Evolutionary conservation across 164 flowering plant species (phyloP), one percentile per base, ranked within the genome.

Genomic region (Piper betle): DNA sequence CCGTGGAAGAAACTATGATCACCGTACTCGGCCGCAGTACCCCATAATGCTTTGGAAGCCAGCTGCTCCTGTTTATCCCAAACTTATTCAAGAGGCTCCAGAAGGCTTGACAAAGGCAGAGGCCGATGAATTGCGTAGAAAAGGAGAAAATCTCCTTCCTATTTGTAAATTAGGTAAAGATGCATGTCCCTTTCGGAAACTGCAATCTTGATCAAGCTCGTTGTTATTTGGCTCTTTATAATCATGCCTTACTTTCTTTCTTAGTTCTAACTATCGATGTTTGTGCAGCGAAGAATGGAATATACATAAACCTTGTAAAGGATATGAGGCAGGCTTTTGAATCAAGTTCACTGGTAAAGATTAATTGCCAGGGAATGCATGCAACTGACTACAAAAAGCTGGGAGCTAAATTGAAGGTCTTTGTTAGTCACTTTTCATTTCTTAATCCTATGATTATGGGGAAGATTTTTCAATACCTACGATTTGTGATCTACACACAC

Each of bases 41-140:
- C 97, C 99, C 1, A 54, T 86, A 66, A 90, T 93, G 99, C 85
- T 93, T 1, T 93, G 99, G 99, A 90, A 93, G 68, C 97, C 99
- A 60, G 97, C 97, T 65, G 73, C 96, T 59, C 98, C 98, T 25
- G 98, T 93, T 52, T 90, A 93, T 66, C 98, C 98, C 58, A 93
- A 93, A 66, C 97, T 93, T 58, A 93, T 93, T 59, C 94, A 93
- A 72, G 96, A 90, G 66, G 89, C 84, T 68, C 98, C 98, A 40
- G 92, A 82, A 75, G 97, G 98, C 52, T 72, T 93, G 79, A 90
- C 97, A 15, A 81, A 80, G 75, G 63, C 19, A 37, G 97, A 90
- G 75, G 98, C 98, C 25, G 84, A 84, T 76, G 80, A 78, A 58
- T 65, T 90, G 42, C 67, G 92, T 54, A 74, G 8, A 65, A 83